Base-by-base conservation (phyloP, 495 filamentous ascomycete species). In the Immersiella caudata region DNA sequence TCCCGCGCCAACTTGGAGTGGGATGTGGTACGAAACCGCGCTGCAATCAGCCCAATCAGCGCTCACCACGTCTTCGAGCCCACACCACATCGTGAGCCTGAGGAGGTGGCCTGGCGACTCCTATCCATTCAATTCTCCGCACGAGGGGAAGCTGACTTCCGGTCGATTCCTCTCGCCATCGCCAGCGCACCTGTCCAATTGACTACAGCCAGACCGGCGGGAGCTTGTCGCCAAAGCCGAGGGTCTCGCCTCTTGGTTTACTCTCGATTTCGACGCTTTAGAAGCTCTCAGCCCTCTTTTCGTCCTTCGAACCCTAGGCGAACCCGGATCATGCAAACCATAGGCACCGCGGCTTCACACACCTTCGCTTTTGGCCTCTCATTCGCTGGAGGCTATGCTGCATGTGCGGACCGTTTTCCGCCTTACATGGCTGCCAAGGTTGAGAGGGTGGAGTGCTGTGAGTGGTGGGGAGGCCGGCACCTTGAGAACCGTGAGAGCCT, bases 351-450 rank as follows among this genome's bases (percentile, higher is more conserved):
- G 56, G 65, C 59, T 69, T 69, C 66, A 66, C 56, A 60, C 67
- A 69, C 60, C 65, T 54, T 66, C 67, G 63, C 54, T 62, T 69
- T 65, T 33, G 68, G 36, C 46, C 60, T 77, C 75, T 68, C 65
- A 78, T 78, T 78, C 74, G 75, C 67, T 70, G 64, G 65, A 56
- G 20, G 59, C n/a, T 50, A 33, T 66, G 60, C 75, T 79, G 76
- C 76, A 79, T 71, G 75, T 64, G 76, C 76, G 76, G 76, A 79
- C 76, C 76, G 76, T 79, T 79, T 76, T 79, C 76, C 76, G 76
- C 76, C 76, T 71, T 75, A 77, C 75, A 79, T 76, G 72, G 67
- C 66, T 62, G 70, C 73, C 73, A 73, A 70, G 76, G 73, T 73
- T 49, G 64, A 72, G 71, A 66, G 58, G 67, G 65, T 67, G 70